Conservation (phyloP, 2,329 filamentous ascomycete genomes). For the Bipolaris gigantea region DNA sequence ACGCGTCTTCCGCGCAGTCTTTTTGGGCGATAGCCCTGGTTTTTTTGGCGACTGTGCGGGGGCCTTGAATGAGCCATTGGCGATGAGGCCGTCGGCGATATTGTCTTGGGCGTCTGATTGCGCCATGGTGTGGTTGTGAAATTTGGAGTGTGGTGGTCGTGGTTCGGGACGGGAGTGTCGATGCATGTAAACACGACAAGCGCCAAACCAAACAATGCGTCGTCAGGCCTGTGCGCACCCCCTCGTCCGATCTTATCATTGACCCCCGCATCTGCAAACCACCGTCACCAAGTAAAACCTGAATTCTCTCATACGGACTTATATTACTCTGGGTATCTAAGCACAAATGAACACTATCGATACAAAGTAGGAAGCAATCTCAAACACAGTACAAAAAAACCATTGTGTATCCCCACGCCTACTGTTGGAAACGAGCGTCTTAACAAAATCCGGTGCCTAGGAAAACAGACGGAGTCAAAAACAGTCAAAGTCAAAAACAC, state of each 20-base stretch:
- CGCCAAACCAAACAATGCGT: conserved; percentile 17
- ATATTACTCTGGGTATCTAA: neutral
- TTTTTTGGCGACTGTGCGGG: conserved; percentile 31
- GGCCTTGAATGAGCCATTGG: conserved; percentile 31
- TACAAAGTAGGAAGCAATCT: neutral
- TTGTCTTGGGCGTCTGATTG: conserved; percentile 71
- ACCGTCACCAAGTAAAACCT: neutral
- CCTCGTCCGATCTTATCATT: conserved; percentile 8
- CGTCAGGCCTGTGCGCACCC: conserved; percentile 1
- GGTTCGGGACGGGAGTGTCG: conserved; percentile 3
- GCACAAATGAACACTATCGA: neutral
- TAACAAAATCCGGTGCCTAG: neutral
- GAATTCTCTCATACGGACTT: neutral
- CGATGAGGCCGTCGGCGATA: conserved; percentile 48
- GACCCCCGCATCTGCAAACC: neutral
- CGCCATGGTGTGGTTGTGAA: conserved; percentile 33
- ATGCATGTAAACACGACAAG: conserved; percentile 18
- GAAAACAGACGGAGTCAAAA: neutral
- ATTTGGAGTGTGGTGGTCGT: conserved; percentile 7
- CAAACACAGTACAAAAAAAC: neutral
- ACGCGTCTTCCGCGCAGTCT: conserved; percentile 54
- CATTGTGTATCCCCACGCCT: neutral
- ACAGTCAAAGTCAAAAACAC: neutral
- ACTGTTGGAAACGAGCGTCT: neutral
- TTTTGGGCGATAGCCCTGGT: conserved; percentile 19